Percentiles rank a stretch among this genome's conserved stretches.
These are phyloP conservation scores for Byssoonygena ceratinophila DNA, from an alignment of 2,329 filamentous ascomycete genomes.

Conservation along the genomic window DNA sequence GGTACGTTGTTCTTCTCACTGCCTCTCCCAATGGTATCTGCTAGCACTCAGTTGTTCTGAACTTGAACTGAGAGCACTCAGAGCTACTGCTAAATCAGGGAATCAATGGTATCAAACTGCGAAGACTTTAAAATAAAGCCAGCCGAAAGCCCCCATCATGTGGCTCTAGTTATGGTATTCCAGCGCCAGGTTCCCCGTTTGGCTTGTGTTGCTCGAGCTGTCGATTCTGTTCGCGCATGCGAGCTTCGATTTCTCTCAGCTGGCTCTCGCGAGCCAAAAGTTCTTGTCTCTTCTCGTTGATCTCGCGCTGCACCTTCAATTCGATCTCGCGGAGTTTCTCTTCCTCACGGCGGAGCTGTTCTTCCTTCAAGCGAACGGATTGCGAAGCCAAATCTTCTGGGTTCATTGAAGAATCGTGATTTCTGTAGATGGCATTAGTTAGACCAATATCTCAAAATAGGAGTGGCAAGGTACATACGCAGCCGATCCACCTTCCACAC, in stretches of 20 bases:
- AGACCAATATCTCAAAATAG: conserved; percentile 1
- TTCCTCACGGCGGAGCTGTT: conserved; percentile 96
- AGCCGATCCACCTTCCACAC: conserved; percentile 79
- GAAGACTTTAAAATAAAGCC: not conserved
- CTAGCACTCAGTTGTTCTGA: not conserved
- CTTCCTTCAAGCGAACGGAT: conserved; percentile 97
- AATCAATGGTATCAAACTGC: conserved; percentile 10
- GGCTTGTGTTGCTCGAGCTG: conserved; percentile 20
- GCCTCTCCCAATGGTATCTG: not conserved
- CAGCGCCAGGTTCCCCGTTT: conserved; percentile 22
- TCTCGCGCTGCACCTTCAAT: conserved; percentile 98
- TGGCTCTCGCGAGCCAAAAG: conserved; percentile 94
- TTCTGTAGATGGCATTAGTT: conserved; percentile 10
- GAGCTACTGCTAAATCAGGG: not conserved
- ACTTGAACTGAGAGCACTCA: not conserved
- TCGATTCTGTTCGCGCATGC: conserved; percentile 72
- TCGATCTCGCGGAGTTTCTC: conserved; percentile 99
- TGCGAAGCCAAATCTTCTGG: conserved; percentile 94
- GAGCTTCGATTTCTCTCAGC: conserved; percentile 94
- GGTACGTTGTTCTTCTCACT: conserved; percentile 7
- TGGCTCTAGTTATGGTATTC: not conserved
- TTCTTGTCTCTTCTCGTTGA: conserved; percentile 99
- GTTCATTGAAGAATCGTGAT: conserved; percentile 18
- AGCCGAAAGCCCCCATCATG: not conserved
- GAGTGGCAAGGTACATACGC: conserved; percentile 53